Evolutionary conservation across 179 eudicot genomes (phyloP).

Genomic region (Silene coronaria): DNA sequence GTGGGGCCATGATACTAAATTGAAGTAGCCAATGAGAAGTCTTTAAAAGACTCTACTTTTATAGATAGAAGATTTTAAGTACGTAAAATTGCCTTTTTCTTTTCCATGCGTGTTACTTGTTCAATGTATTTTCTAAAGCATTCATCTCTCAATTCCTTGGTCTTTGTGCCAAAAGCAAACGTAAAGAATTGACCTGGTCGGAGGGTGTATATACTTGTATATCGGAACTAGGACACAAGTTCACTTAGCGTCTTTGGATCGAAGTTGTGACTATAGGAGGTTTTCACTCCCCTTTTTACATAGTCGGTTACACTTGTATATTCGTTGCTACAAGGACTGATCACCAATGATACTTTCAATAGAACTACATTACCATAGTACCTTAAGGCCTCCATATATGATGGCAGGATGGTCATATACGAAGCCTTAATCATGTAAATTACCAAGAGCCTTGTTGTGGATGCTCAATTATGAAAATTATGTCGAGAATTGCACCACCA

Average conservation of each 20-base stretch:
- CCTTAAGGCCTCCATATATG: background rate
- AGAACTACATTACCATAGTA: background rate
- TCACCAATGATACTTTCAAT: background rate
- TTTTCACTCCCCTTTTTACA: background rate
- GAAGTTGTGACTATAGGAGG: background rate
- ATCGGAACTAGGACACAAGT: background rate
- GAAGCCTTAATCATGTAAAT: background rate
- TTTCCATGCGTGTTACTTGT: too few species aligned
- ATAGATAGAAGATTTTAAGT: too few species aligned
- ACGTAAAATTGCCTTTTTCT: too few species aligned
- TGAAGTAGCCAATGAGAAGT: too few species aligned
- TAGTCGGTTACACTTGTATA: background rate
- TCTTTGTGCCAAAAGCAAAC: too few species aligned
- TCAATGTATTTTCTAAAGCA: too few species aligned
- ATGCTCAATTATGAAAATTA: too few species aligned
- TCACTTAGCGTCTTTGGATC: background rate
- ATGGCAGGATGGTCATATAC: background rate
- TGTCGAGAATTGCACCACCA: background rate
- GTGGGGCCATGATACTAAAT: too few species aligned
- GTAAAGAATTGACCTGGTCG: too few species aligned
- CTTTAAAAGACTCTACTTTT: too few species aligned
- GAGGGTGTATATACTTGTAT: too few species aligned
- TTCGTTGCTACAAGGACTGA: background rate
- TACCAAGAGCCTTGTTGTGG: background rate
- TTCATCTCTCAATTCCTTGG: too few species aligned